Percentiles rank a stretch among this genome's conserved stretches.
Evolutionary conservation across 495 filamentous ascomycete species (phyloP).

Genomic region (Neurospora pannonica): DNA sequence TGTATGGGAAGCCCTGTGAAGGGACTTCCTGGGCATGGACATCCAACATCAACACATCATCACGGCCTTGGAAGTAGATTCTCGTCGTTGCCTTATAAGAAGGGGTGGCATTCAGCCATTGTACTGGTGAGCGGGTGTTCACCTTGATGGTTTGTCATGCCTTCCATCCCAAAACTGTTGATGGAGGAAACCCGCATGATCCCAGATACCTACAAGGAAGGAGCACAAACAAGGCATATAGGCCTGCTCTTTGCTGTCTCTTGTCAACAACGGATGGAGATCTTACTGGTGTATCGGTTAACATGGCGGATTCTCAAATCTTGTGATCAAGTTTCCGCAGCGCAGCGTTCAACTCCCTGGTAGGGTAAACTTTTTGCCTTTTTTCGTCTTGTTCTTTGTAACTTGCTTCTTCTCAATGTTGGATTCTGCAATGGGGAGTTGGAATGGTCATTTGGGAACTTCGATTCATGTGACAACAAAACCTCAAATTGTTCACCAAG

Average conservation of each 20-base stretch:
- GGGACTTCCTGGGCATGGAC: too few relatives aligned
- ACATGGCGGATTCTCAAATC: constrained; percentile 9
- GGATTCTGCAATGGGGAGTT: background rate
- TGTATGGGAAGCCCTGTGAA: too few relatives aligned
- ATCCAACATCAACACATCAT: too few relatives aligned
- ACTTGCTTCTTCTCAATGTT: background rate
- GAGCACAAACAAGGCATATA: background rate
- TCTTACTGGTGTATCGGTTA: constrained; percentile 9
- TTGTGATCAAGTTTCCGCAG: background rate
- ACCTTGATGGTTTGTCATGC: too few relatives aligned
- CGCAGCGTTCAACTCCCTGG: background rate
- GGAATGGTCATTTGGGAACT: background rate
- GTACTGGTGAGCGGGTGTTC: too few relatives aligned
- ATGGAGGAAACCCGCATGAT: too few relatives aligned
- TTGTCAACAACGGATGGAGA: too few relatives aligned
- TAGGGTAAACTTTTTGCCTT: background rate
- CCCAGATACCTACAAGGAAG: background rate
- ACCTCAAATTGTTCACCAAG: background rate
- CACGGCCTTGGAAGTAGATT: too few relatives aligned
- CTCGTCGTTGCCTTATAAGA: too few relatives aligned
- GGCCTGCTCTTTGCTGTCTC: too few relatives aligned
- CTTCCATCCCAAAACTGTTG: too few relatives aligned
- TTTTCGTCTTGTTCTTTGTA: background rate
- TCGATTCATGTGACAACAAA: background rate
- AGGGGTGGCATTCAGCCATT: too few relatives aligned